These are phyloP conservation scores for Quercus gilva DNA, from an alignment of 306 rosid genomes.

Conservation along the genomic window DNA sequence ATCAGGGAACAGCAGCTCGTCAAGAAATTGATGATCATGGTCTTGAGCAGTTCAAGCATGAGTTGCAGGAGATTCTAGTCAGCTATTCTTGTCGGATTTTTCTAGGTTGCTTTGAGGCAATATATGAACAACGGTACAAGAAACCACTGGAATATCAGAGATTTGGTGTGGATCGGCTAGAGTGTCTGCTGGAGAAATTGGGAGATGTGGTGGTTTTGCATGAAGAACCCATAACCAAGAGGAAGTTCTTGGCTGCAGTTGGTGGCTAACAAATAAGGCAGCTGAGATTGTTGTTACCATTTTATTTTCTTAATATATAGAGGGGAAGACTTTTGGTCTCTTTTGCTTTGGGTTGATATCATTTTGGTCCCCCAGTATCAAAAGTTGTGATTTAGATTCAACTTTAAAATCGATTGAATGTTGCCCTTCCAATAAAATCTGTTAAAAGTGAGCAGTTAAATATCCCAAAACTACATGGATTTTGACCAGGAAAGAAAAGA, in stretches of 20 bases:
- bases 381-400: no score
- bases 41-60: slow-evolving; percentile 69
- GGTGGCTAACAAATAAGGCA: slow-evolving; percentile 35
- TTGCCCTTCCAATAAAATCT: no score
- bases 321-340: slow-evolving; percentile 9
- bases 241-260: slow-evolving; percentile 67
- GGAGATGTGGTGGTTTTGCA: slow-evolving; percentile 72
- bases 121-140: slow-evolving; percentile 85
- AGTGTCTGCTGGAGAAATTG: slow-evolving; percentile 72
- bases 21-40: slow-evolving; percentile 30
- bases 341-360: slow-evolving; percentile 3
- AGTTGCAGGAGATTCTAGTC: slow-evolving; percentile 89
- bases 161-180: slow-evolving; percentile 64
- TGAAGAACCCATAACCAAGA: slow-evolving; percentile 76
- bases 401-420: no score
- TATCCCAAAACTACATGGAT: no score
- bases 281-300: slow-evolving; percentile 19
- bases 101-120: slow-evolving; percentile 67
- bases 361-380: no score
- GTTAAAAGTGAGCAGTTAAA: no score
- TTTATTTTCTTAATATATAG: slow-evolving; percentile 31
- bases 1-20: slow-evolving; percentile 30
- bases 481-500: no score
- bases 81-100: slow-evolving; percentile 86
- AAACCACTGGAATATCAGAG: slow-evolving; percentile 56